Base-by-base conservation (phyloP, 1,139 yeast genomes). In the Taiozyma sp. region DNA sequence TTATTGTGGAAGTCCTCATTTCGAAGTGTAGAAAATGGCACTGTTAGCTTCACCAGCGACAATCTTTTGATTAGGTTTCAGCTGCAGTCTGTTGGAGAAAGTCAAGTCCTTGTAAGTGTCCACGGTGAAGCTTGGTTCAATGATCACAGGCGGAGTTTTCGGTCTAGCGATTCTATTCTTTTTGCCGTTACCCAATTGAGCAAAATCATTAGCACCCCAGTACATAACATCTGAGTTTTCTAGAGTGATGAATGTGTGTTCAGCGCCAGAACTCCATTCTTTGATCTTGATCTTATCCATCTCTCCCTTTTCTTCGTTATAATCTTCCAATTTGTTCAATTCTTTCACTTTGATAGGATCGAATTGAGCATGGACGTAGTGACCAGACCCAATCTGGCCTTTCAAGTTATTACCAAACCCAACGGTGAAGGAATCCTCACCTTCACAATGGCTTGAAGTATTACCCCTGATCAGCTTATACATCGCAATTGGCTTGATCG, bases 311-410 rank as follows among this genome's bases (percentile, higher is more conserved):
- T 49, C 48, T 56, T 75, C 80, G 56, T 74, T 69, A 53, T 55
- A 78, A 55, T 79, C 83, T 22, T 61, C 60, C 54, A 77, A 67
- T 16, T 75, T 71, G 29, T 71, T 63, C 45, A 86, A 65, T 4
- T 77, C 70, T 64, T 80, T 81, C 52, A 91, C 67, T 43, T 77
- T 75, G 22, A 77, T 73, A 8, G 97, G 97, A 45, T 75, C 76
- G 21, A 80, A 71, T 61, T 84, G 86, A 16, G 88, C 84, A 64
- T 90, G 97, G 47, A 85, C 71, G 65, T 76, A 90, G 50, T 83
- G 73, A 26, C 88, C 90, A 47, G 81, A 78, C 19, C 97, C 99
- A 51, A 90, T 73, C 68, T 89, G 96, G n/a, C 98, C 99, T 59
- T 79, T 77, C 48, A 86, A 68, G 5, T 98, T 97, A 60, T 83